A percentile compares a stretch with the other conserved stretches of the same genome.
These are phyloP conservation scores for Pisolithus orientalis DNA, from an alignment of 768 basidiomycete species.

Conservation along the genomic window DNA sequence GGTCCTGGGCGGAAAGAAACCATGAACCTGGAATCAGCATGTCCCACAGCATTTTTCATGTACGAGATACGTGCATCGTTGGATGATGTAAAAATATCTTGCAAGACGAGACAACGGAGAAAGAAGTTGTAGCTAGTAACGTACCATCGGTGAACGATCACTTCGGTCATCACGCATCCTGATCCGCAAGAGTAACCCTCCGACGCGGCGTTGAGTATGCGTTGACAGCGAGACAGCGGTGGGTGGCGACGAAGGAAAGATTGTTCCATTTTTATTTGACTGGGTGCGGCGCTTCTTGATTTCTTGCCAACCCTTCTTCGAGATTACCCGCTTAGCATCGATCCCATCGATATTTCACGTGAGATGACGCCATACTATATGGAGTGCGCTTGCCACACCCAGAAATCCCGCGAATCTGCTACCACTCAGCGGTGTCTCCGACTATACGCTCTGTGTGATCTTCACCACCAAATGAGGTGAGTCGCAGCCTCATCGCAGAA, in stretches of 20 bases:
- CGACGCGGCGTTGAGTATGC: slow-evolving; percentile 3
- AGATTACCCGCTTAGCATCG: slow-evolving; percentile 82
- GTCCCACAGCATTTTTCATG: slow-evolving; percentile 31
- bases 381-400: slow-evolving; percentile 48
- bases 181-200: slow-evolving; percentile 28
- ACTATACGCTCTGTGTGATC: slow-evolving; percentile 61
- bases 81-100: too few species aligned
- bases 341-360: slow-evolving; percentile 40
- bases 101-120: too few species aligned
- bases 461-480: slow-evolving; percentile 83
- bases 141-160: too few species aligned
- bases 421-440: slow-evolving; percentile 87
- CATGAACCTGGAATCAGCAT: too few species aligned
- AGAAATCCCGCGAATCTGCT: slow-evolving; percentile 84
- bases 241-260: neutral
- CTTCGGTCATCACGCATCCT: neutral
- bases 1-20: too few species aligned
- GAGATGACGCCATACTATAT: slow-evolving; percentile 11
- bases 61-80: too few species aligned
- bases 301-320: slow-evolving; percentile 77
- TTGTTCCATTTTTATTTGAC: slow-evolving; percentile 20
- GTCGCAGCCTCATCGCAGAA: slow-evolving; percentile 71
- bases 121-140: too few species aligned
- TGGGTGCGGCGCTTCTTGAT: slow-evolving; percentile 50
- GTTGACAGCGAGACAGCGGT: neutral